Evolutionary conservation across 2,329 filamentous ascomycete genomes (phyloP), one percentile per base, ranked within the genome.

Genomic region (Fusarium sp.): DNA sequence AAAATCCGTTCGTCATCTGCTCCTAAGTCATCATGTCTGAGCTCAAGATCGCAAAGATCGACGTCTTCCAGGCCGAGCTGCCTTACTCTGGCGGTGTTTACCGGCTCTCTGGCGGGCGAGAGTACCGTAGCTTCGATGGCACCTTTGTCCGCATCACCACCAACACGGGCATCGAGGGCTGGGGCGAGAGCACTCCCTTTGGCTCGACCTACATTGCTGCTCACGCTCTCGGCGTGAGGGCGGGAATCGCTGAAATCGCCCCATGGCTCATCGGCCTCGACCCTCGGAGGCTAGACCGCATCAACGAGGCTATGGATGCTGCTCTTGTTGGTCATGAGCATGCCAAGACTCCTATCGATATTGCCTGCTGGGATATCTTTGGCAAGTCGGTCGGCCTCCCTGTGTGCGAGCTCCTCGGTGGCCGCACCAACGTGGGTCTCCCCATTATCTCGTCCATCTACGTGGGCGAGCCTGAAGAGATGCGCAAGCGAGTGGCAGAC

Each of bases 281-380:
- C 35, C 68, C 66, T 1, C 57, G 72, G 35, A 57, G 65, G 40
- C 47, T 73, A 11, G 72, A 76, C 27, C 72, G 72, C 17, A 75
- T 76, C 30, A 73, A 76, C n/a, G 70, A 73, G 30, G 70, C 67
- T 7, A 76, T 76, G 70, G 72, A 73, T 8, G 57, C 40, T 43
- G 57, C 70, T 6, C 45, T 76, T n/a, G 11, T 70, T 17, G 64
- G 66, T 17, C 72, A 76, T 6, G 50, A 61, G 43, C 66, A 76
- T 40, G 73, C 61, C 33, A 75, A 74, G 65, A 65, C 63, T 10
- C 66, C 73, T 4, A 67, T 76, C 6, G 73, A 76, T 20, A 57
- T 76, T 56, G 71, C 71, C 17, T 76, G 73, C 54, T 76, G 71
- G 74, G 71, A 76, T 20, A 62, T 75, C 12, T 60, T 75, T n/a